phyloP scores from a whole-genome alignment of 495 filamentous ascomycete genomes.

The Acidiella bohemica region DNA sequence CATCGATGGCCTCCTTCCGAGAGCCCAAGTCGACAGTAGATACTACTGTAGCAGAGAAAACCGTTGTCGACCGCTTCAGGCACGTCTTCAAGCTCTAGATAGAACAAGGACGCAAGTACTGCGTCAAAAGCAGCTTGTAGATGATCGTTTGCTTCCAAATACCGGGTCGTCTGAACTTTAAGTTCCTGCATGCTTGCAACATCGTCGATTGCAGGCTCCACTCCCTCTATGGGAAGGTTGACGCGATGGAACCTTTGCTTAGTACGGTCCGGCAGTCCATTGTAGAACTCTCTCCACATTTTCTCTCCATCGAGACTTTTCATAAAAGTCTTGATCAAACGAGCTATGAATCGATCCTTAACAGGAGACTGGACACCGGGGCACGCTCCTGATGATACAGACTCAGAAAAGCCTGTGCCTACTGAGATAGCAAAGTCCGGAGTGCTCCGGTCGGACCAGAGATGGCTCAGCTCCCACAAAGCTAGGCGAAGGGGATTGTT shows the following conservation, averaged over 20 bases:
- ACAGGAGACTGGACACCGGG: neutral
- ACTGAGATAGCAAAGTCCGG: slow-evolving; percentile 1
- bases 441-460: slow-evolving; percentile 14
- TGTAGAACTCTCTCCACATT: neutral
- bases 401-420: neutral
- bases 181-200: neutral
- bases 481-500: slow-evolving; percentile 29
- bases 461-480: slow-evolving; percentile 20
- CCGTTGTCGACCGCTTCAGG: neutral
- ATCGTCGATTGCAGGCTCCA: slow-evolving; percentile 1
- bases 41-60: neutral
- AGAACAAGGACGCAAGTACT: neutral
- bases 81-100: neutral
- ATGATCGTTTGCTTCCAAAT: neutral
- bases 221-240: neutral
- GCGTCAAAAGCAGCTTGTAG: neutral
- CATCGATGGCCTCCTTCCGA: neutral
- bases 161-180: neutral
- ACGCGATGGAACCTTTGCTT: neutral
- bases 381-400: neutral
- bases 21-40: neutral
- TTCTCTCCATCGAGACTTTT: slow-evolving; percentile 1
- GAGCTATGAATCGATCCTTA: neutral
- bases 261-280: neutral
- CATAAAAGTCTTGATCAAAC: slow-evolving; percentile 1